Base-by-base conservation (phyloP, 176 grass and related monocot genomes). In the Bonia amplexicaulis region DNA sequence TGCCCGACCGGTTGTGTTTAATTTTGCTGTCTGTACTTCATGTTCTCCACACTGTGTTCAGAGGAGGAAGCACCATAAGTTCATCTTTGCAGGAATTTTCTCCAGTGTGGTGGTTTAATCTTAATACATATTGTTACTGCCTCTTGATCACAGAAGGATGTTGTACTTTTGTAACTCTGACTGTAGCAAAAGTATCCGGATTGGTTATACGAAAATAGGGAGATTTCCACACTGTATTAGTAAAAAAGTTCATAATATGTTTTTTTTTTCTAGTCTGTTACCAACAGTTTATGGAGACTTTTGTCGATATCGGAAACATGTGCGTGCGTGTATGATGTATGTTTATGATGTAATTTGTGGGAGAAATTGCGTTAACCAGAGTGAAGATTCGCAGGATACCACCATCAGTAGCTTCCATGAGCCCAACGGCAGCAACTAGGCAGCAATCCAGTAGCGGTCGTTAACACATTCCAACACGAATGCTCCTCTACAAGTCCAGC, bases 131-230 rank as follows among this genome's bases (percentile, higher is more conserved):
- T 75, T 54, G 7, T 27, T 12, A 40, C 37, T 26, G 6, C 27
- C 61, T 33, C 61, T 31, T 15, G 12, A 31, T 31, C 61, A 64
- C 27, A 33, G 16, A 33, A 31, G 27, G 61, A 33, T 26, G 71
- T 48, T 64, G 45, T 82, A 48, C 45, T 37, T 84, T 53, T 84
- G 82, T 84, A 75, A 84, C 3, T 27, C 3, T 27, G 57, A 19
- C 48, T 76, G 46, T 66, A 66, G 71, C 9, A 5, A 66, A 65
- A 75, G 58, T 25, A 63, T 20, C 69, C 3, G 9, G 29, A 53
- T 39, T 76, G 71, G 15, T 64, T 42, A 49, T 76, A 66, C 62
- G 22, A 27, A 75, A 66, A 25, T 8, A 40, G 22, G 14, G 27
- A 25, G 13, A 17, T 72, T 40, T 65, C 44, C 29, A 39, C 3